Percentiles rank a stretch among this genome's conserved stretches.
Evolutionary conservation across 2,329 filamentous ascomycete genomes (phyloP).

Genomic region (Stemphylium lycopersici): DNA sequence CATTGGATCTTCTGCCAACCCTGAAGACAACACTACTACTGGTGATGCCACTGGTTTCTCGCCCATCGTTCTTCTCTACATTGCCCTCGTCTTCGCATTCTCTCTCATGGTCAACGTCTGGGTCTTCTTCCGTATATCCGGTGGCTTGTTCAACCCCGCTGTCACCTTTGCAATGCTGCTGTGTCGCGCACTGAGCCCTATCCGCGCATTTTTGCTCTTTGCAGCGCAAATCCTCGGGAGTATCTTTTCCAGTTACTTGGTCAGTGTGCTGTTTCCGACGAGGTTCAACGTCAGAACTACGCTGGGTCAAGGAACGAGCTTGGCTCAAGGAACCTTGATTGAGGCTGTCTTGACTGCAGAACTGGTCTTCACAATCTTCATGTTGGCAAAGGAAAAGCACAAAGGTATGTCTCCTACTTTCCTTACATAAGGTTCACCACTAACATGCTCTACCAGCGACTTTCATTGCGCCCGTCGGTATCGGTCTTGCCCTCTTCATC

Average conservation of each 20-base stretch:
- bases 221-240: constrained; percentile 54
- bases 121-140: constrained; percentile 49
- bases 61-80: constrained; percentile 50
- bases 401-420: constrained; percentile 47
- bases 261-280: constrained; percentile 55
- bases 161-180: constrained; percentile 47
- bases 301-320: constrained; percentile 49
- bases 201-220: constrained; percentile 52
- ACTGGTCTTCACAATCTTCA: constrained; percentile 52
- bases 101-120: constrained; percentile 49
- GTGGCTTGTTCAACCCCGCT: constrained; percentile 40
- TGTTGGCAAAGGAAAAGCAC: constrained; percentile 76
- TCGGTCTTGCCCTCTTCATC: constrained; percentile 74
- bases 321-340: constrained; percentile 55
- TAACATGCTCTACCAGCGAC: constrained; percentile 55
- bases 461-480: constrained; percentile 72
- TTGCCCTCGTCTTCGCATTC: constrained; percentile 46
- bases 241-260: constrained; percentile 54
- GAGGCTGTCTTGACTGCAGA: constrained; percentile 47
- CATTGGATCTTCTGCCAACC: constrained; percentile 52
- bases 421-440: background rate
- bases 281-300: constrained; percentile 55
- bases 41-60: constrained; percentile 54
- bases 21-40: constrained; percentile 49
- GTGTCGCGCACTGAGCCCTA: constrained; percentile 50